phyloP scores from a whole-genome alignment of 2,329 filamentous ascomycete species.

The Nothopassalora personata region DNA sequence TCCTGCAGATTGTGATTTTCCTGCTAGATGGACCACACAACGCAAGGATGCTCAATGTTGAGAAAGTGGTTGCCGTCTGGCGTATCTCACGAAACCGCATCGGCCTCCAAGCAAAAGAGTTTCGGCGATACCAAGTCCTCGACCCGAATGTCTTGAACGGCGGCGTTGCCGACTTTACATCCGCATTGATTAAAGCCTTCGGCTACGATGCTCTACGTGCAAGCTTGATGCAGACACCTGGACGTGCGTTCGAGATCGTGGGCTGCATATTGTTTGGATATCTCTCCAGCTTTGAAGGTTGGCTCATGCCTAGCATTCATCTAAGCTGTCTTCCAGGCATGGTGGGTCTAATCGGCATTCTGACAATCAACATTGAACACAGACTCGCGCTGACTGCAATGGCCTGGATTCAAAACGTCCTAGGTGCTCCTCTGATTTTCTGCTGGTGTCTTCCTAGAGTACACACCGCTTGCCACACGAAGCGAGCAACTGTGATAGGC shows the following conservation, averaged over 20 bases:
- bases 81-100: conserved; percentile 35
- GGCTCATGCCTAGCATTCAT: conserved; percentile 13
- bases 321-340: conserved; percentile 17
- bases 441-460: conserved; percentile 15
- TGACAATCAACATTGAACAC: conserved; percentile 16
- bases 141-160: conserved; percentile 50
- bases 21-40: conserved; percentile 49
- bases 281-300: conserved; percentile 6
- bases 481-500: conserved; percentile 59
- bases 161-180: conserved; percentile 35
- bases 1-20: too few species aligned
- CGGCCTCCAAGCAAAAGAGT: conserved; percentile 48
- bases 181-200: conserved; percentile 34
- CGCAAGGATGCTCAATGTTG: conserved; percentile 51
- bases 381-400: conserved; percentile 15
- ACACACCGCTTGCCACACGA: conserved; percentile 50
- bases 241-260: conserved; percentile 18
- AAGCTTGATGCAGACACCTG: conserved; percentile 58
- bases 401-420: conserved; percentile 19
- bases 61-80: conserved; percentile 41
- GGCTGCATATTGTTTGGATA: conserved; percentile 12
- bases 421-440: conserved; percentile 20
- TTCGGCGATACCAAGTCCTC: conserved; percentile 50
- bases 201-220: conserved; percentile 58
- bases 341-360: conserved; percentile 19